phyloP scores from a whole-genome alignment of 73 alveolate species.

The Paramecium tetraurelia region DNA sequence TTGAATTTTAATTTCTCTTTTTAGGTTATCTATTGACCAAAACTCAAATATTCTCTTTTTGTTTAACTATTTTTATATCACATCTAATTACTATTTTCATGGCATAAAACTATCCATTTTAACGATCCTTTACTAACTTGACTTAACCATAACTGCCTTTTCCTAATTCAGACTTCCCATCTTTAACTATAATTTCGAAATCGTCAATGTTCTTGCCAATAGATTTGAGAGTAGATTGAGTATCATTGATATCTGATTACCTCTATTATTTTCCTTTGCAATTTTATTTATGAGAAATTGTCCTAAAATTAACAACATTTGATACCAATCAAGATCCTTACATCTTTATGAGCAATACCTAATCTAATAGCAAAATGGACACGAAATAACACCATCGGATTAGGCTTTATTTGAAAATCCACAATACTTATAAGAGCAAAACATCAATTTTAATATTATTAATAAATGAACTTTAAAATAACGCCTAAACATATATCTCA shows the following conservation, averaged over 20 bases:
- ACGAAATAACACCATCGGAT: neutral
- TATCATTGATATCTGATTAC: neutral
- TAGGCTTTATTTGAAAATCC: neutral
- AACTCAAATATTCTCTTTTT: conserved; percentile 50
- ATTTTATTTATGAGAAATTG: neutral
- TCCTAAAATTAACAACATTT: neutral
- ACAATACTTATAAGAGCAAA: conserved; percentile 29
- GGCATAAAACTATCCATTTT: conserved; percentile 51
- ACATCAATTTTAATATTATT: neutral
- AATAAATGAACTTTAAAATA: conserved; percentile 15
- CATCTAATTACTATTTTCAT: conserved; percentile 48
- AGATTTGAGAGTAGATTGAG: neutral
- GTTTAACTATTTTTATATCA: conserved; percentile 26
- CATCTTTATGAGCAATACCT: conserved; percentile 38
- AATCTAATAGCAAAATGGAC: neutral
- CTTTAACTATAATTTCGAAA: conserved; percentile 37
- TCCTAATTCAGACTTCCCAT: conserved; percentile 44
- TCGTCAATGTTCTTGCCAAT: neutral
- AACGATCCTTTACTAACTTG: conserved; percentile 42
- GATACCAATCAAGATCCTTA: conserved; percentile 30
- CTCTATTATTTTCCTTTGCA: neutral
- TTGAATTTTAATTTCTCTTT: conserved; percentile 91
- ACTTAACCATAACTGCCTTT: conserved; percentile 60
- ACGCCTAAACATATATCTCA: conserved; percentile 8
- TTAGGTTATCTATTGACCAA: conserved; percentile 51